Evolutionary conservation across 371 early-diverging fungal genomes (phyloP), one percentile per base, ranked within the genome.

Genomic region (Lichtheimia hyalospora): DNA sequence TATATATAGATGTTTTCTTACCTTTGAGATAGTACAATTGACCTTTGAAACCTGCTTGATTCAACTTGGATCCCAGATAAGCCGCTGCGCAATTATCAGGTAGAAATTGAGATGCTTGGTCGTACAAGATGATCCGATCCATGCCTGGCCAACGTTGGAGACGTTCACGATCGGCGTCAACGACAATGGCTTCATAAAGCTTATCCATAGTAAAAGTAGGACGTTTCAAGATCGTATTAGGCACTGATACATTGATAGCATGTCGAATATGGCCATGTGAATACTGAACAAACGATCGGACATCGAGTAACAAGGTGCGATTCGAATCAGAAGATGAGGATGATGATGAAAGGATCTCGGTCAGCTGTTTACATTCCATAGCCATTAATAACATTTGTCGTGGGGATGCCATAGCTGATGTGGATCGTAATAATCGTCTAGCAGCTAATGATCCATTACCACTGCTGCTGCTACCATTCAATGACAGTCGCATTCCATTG

Each of bases 241-340:
- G 86, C 25, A 85, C 68, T 59, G 79, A 81, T 20, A 88, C 73
- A 52, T 79, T 76, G 43, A 88, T 71, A 13, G 86, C 71, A 3
- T 63, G 52, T 42, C 68, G 69, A 39, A 88, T 77, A 20, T 71
- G 76, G 2, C 70, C 67, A n/a, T 65, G 71, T 6, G 81, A 69
- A 54, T 73, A 79, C 27, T 82, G 79, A 2, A 73, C 76, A 63
- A 81, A 71, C 0, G 88, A 75, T 16, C 87, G 83, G 55, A 85
- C 77, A 58, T 88, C 88, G 41, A 88, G 59, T 3, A 88, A 53
- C 12, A 88, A 60, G 4, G 75, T 57, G 85, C 88, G 49, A 86
- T 57, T 4, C 85, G 57, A 10, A 85, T 57, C 6, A 82, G 42
- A 18, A 44, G 28, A 39, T 54, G 14, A 39, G 43, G 12, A 18